Evolutionary conservation across 208 protist genomes (phyloP).

Genomic region (Leishmania major): DNA sequence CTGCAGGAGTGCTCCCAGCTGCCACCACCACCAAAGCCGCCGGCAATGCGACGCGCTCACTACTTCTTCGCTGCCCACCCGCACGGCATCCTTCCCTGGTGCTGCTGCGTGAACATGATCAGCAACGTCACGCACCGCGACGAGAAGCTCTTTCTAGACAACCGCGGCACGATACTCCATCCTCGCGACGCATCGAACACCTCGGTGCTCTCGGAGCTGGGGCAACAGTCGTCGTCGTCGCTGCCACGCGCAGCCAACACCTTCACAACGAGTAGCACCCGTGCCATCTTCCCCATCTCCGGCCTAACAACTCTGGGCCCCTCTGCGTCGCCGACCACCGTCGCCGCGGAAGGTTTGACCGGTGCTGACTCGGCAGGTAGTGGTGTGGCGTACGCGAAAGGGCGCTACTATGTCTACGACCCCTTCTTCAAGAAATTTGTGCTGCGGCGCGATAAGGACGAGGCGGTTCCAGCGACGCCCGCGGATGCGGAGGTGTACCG

Average conservation of each 20-base stretch:
- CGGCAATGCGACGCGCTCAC: constrained; percentile 26
- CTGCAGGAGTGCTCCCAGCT: not conserved
- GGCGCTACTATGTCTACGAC: constrained; percentile 39
- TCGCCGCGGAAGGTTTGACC: not conserved
- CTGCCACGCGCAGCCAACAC: not conserved
- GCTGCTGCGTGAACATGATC: constrained; percentile 38
- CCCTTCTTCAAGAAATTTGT: constrained; percentile 19
- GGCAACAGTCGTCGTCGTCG: not conserved
- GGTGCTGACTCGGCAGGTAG: not conserved
- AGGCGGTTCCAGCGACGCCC: constrained; percentile 23
- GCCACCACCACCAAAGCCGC: not conserved
- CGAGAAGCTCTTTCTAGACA: constrained; percentile 39
- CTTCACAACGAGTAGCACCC: constrained; percentile 25
- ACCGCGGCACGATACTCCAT: constrained; percentile 17
- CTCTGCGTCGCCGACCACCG: not conserved
- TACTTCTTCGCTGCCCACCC: constrained; percentile 69
- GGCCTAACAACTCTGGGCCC: not conserved
- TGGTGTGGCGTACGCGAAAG: constrained; percentile 22
- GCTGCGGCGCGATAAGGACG: constrained; percentile 26
- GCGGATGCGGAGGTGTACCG: constrained; percentile 11
- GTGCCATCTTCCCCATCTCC: not conserved
- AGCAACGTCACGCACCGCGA: constrained; percentile 35
- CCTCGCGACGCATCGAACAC: not conserved
- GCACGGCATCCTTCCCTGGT: constrained; percentile 59
- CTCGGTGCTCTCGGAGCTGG: not conserved